Evolutionary conservation across 2,329 filamentous ascomycete species (phyloP).

Genomic region (Westerdykella sp.): DNA sequence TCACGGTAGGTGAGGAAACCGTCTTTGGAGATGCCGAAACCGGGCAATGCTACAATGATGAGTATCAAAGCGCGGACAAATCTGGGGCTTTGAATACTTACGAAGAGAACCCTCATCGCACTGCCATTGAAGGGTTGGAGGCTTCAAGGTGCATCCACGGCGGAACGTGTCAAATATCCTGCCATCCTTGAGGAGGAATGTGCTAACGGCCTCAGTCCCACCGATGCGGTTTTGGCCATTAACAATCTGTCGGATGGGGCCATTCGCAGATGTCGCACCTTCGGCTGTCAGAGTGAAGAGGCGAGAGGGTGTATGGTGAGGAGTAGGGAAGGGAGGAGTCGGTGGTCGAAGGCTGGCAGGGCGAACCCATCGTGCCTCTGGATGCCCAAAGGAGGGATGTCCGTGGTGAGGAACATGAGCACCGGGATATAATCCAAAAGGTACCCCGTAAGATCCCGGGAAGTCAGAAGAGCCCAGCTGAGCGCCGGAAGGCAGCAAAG

Average conservation of each 20-base stretch:
- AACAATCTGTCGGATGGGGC: slow-evolving; percentile 53
- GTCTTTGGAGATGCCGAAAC: slow-evolving; percentile 52
- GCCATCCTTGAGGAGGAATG: slow-evolving; percentile 50
- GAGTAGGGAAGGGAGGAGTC: background rate
- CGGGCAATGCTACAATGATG: slow-evolving; percentile 37
- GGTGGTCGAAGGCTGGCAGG: background rate
- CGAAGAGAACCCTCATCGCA: slow-evolving; percentile 51
- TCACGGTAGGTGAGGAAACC: slow-evolving; percentile 50
- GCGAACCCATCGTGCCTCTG: background rate
- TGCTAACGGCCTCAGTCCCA: slow-evolving; percentile 42
- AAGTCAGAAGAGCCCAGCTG: too few species aligned
- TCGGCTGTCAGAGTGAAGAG: slow-evolving; percentile 8
- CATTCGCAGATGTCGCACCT: slow-evolving; percentile 32
- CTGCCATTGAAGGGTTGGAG: slow-evolving; percentile 54
- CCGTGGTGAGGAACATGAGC: background rate
- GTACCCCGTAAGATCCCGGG: too few species aligned
- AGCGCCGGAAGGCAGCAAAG: slow-evolving; percentile 11
- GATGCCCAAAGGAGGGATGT: background rate
- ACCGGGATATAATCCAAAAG: slow-evolving; percentile 2
- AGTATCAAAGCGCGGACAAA: background rate
- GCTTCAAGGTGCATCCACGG: slow-evolving; percentile 59
- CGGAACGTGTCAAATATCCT: slow-evolving; percentile 50
- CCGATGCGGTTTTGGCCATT: slow-evolving; percentile 59
- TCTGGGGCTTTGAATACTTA: slow-evolving; percentile 4
- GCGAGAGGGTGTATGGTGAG: background rate